These are phyloP conservation scores for Hypoxylon perforatum DNA, from an alignment of 495 filamentous ascomycete genomes.

Conservation along the genomic window DNA sequence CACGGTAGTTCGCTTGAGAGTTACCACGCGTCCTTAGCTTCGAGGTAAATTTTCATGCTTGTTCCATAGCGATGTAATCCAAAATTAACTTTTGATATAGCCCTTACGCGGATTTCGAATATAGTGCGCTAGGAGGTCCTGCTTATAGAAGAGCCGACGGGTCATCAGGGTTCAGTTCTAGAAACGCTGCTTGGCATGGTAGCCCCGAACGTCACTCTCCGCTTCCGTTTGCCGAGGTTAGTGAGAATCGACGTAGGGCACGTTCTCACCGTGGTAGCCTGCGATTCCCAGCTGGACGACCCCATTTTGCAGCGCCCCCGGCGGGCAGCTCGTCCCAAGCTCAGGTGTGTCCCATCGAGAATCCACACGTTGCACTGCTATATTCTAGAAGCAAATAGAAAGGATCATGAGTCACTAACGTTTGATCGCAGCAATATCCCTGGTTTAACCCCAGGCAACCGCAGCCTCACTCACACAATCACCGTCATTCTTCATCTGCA, in stretches of 20 bases:
- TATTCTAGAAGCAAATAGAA: background rate
- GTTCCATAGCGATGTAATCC: background rate
- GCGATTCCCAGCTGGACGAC: conserved; percentile 23
- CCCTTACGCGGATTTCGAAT: conserved; percentile 26
- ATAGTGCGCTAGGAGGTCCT: conserved; percentile 5
- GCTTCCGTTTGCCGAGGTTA: conserved; percentile 44
- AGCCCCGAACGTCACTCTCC: conserved; percentile 52
- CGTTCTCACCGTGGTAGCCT: conserved; percentile 51
- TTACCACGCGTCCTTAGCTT: conserved; percentile 19
- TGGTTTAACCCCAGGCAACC: conserved; percentile 24
- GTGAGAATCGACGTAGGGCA: conserved; percentile 51
- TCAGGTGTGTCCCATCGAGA: conserved; percentile 23
- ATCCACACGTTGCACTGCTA: background rate
- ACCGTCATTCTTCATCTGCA: conserved; percentile 23
- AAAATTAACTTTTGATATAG: conserved; percentile 19
- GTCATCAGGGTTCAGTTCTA: conserved; percentile 4
- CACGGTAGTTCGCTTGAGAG: conserved; percentile 2
- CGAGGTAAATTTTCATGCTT: conserved; percentile 22
- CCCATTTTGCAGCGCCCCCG: conserved; percentile 12
- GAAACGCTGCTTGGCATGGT: conserved; percentile 24
- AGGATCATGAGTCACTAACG: conserved; percentile 28
- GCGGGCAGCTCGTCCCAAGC: conserved; percentile 13
- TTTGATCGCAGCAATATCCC: conserved; percentile 30
- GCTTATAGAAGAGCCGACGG: conserved; percentile 26
- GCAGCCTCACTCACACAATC: conserved; percentile 17